Percentiles rank a stretch among this genome's conserved stretches.
phyloP scores from a whole-genome alignment of 179 eudicot genomes.

The Beta corolliflora region DNA sequence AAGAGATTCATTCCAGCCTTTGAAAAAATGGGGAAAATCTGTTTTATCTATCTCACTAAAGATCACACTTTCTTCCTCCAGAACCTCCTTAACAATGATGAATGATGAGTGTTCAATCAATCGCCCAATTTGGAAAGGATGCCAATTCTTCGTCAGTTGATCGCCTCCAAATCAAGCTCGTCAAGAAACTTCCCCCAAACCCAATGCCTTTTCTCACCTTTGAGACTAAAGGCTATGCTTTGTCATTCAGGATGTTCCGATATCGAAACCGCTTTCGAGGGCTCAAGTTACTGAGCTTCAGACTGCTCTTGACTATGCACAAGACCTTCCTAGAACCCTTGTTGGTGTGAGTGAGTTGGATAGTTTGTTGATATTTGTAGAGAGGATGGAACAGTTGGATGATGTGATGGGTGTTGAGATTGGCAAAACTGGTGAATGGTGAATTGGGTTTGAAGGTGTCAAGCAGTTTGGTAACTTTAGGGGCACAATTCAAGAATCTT shows the following conservation, averaged over 20 bases:
- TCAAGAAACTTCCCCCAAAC: background rate
- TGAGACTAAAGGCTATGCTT: slow-evolving; percentile 75
- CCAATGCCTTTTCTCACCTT: slow-evolving; percentile 76
- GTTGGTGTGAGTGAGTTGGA: slow-evolving; percentile 8
- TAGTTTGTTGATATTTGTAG: too few species aligned
- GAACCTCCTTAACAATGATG: slow-evolving; percentile 31
- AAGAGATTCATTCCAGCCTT: too few species aligned
- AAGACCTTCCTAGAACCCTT: slow-evolving; percentile 67
- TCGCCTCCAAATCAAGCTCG: too few species aligned
- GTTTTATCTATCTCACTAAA: too few species aligned
- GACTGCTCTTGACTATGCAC: slow-evolving; percentile 65
- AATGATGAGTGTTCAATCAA: too few species aligned
- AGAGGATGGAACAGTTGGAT: too few species aligned
- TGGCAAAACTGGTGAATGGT: too few species aligned
- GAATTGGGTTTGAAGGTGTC: too few species aligned
- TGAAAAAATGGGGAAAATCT: too few species aligned
- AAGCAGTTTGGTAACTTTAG: too few species aligned
- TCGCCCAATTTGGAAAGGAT: background rate
- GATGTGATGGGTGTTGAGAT: too few species aligned
- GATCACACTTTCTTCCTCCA: slow-evolving; percentile 41
- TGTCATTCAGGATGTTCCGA: slow-evolving; percentile 84
- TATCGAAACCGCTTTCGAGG: slow-evolving; percentile 87
- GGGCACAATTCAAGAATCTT: too few species aligned
- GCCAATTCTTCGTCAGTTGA: background rate
- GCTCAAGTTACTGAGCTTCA: slow-evolving; percentile 74